These are phyloP conservation scores for Sonneratia caseolaris DNA, from an alignment of 345 rosid species.

Conservation along the genomic window DNA sequence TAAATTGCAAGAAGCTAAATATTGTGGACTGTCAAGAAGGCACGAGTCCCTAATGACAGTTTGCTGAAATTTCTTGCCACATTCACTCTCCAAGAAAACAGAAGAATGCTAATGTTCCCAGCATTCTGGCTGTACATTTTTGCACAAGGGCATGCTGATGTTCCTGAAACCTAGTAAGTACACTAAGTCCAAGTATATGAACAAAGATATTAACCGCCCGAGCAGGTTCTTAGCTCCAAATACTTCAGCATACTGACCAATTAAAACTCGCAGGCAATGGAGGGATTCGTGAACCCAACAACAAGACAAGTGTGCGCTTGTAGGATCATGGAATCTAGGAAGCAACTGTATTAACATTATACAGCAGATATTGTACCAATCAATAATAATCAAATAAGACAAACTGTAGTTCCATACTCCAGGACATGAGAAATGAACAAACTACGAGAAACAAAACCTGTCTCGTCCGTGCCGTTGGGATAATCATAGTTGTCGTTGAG, in stretches of 20 bases:
- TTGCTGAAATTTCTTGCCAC: slow-evolving; percentile 35
- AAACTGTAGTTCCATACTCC: no score
- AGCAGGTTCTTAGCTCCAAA: background rate
- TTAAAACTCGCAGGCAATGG: no score
- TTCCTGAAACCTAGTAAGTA: slow-evolving; percentile 35
- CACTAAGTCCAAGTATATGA: background rate
- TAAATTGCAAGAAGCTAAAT: no score
- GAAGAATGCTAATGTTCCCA: slow-evolving; percentile 45
- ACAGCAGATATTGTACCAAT: background rate
- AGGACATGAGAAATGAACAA: background rate
- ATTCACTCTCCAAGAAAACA: slow-evolving; percentile 89
- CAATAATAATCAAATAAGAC: no score
- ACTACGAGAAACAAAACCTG: slow-evolving; percentile 35
- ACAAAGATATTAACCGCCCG: background rate
- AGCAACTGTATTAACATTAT: no score
- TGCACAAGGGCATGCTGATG: slow-evolving; percentile 87
- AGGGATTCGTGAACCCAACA: no score
- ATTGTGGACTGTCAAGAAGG: no score
- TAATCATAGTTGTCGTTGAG: slow-evolving; percentile 96
- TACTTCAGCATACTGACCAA: background rate
- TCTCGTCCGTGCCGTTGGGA: slow-evolving; percentile 83
- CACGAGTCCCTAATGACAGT: background rate
- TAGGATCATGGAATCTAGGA: no score
- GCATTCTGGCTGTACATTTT: slow-evolving; percentile 76
- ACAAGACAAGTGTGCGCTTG: no score